Evolutionary conservation across 768 basidiomycete species (phyloP).

Genomic region (Cystoderma amianthinum): DNA sequence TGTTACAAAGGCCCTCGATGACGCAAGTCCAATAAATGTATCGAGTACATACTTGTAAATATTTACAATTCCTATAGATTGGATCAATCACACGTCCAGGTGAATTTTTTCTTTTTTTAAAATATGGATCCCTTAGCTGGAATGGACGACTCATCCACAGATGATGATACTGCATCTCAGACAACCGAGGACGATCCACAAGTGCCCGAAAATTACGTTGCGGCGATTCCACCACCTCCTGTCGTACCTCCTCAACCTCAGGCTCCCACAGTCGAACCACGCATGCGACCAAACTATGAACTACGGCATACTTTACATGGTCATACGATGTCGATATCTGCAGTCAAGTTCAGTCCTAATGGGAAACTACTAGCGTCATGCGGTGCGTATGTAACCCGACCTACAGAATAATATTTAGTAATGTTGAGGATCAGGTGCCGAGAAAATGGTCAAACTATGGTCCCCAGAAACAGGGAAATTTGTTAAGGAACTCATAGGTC

Average conservation of each 20-base stretch:
- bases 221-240: conserved; percentile 20
- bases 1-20: no score
- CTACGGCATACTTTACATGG: conserved; percentile 63
- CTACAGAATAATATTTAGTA: conserved; percentile 4
- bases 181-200: conserved; percentile 84
- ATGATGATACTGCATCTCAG: conserved; percentile 68
- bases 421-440: conserved; percentile 46
- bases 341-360: conserved; percentile 89
- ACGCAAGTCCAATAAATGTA: neutral
- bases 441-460: conserved; percentile 78
- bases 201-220: conserved; percentile 51
- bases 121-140: conserved; percentile 37
- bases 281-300: conserved; percentile 61
- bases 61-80: neutral
- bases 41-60: neutral
- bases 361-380: conserved; percentile 83
- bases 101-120: neutral
- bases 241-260: conserved; percentile 24
- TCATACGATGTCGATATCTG: conserved; percentile 79
- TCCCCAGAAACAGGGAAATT: conserved; percentile 74
- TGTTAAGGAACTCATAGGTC: conserved; percentile 67
- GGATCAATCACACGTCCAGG: neutral
- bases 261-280: conserved; percentile 17
- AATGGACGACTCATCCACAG: conserved; percentile 46
- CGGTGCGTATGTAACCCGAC: conserved; percentile 42